Evolutionary conservation across 352 stramenopile species (phyloP), one percentile per base, ranked within the genome.

Genomic region (Pythium rhizo-oryzae): DNA sequence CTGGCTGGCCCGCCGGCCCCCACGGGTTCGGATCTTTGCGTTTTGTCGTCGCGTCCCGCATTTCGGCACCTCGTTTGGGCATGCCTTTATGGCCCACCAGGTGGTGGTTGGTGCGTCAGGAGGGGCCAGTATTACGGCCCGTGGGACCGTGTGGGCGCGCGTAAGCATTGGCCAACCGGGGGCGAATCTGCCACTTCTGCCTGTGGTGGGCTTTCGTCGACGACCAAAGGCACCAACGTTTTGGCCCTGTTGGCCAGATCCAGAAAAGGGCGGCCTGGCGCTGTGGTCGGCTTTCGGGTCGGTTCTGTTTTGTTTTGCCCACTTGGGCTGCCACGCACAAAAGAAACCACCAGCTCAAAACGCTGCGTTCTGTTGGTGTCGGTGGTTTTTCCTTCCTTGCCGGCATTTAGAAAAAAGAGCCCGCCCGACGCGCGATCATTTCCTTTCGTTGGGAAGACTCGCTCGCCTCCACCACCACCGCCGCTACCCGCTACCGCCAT

Each of bases 361-460:
- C 24, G 52, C 13, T 30, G 23, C 23, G n/a, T n/a, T 52, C 6
- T 52, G 46, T 52, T 49, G 33, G 39, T 30, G 43, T 53, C 37
- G 24, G 41, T 64, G 41, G 41, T 64, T 52, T 64, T 64, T 53
- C 15, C 52, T 64, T 55, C n/a, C n/a, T n/a, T n/a, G n/a, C 44
- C 44, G 46, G 18, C 50, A 65, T 65, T 65, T 65, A 46, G 59
- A 57, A 65, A 65, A 65, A 65, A 65, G 44, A 53, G 39, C 23
- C 41, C 39, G 23, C 57, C 57, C 4, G 13, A n/a, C n/a, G 46
- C 30, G 54, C 54, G 54, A 60, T 60, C 54, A 60, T 60, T 60
- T 35, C 49, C 9, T 35, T 54, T 54, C 49, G 37, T 49, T 50
- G 53, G 35, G 16, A 37, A 50, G 19, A 35, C n/a, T 50, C 37